These are phyloP conservation scores for Suhomyces maxii DNA, from an alignment of 1,139 yeast genomes.

Conservation along the genomic window DNA sequence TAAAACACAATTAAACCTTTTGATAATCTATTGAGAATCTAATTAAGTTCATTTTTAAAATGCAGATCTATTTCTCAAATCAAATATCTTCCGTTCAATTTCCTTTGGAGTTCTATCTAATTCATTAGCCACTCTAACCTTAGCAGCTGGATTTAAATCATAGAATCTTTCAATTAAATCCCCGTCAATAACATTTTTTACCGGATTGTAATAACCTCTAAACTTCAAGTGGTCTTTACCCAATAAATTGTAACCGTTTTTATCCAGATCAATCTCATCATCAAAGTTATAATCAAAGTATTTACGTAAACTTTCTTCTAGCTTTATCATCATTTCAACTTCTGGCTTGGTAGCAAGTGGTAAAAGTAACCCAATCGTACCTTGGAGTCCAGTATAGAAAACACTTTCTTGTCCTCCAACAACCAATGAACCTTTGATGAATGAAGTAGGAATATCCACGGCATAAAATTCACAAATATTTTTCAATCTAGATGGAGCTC, in stretches of 20 bases:
- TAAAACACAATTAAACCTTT: no score
- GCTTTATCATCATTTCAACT: constrained; percentile 53
- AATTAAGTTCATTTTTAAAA: constrained; percentile 19
- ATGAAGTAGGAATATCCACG: constrained; percentile 69
- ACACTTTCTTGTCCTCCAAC: constrained; percentile 68
- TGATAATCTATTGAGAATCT: neutral
- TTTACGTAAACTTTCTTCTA: constrained; percentile 53
- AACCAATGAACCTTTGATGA: constrained; percentile 53
- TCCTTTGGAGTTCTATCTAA: constrained; percentile 60
- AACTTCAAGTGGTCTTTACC: constrained; percentile 70
- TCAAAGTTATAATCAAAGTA: constrained; percentile 29
- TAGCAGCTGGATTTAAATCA: constrained; percentile 35
- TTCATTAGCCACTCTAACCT: constrained; percentile 50
- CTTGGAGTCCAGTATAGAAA: constrained; percentile 75
- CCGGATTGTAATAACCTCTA: constrained; percentile 79
- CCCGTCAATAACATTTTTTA: constrained; percentile 79
- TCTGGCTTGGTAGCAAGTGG: constrained; percentile 71
- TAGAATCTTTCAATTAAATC: constrained; percentile 70
- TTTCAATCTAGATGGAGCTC: constrained; percentile 54
- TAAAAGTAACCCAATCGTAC: constrained; percentile 70
- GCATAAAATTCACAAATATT: constrained; percentile 61
- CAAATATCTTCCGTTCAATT: constrained; percentile 60
- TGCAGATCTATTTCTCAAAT: constrained; percentile 54
- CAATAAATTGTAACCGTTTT: constrained; percentile 32
- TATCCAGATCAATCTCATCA: constrained; percentile 27